Conservation (phyloP, 2,329 filamentous ascomycete genomes). For the Bipolaris sorokiniana region DNA sequence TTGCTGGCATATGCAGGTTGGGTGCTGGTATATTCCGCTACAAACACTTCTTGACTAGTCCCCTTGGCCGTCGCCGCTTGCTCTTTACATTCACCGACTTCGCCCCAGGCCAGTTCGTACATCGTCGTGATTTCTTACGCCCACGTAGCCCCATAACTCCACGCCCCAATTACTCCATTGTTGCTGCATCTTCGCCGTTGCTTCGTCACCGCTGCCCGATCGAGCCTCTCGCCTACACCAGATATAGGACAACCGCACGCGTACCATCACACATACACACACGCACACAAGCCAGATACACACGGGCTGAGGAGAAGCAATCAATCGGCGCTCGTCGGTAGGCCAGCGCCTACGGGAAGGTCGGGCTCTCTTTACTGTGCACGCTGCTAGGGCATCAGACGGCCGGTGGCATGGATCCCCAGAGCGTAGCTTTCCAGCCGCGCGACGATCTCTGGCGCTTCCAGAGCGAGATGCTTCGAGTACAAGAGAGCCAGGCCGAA, state of each 20-base stretch:
- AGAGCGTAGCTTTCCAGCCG: constrained; percentile 66
- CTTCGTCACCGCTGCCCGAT: background rate
- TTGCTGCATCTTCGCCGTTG: background rate
- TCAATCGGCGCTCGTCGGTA: constrained; percentile 16
- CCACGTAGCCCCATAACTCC: background rate
- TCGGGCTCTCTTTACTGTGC: constrained; percentile 31
- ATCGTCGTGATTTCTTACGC: background rate
- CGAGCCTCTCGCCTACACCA: constrained; percentile 2
- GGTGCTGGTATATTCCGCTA: constrained; percentile 9
- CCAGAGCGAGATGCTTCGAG: constrained; percentile 65
- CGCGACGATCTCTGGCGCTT: constrained; percentile 70
- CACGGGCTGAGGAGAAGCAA: constrained; percentile 16
- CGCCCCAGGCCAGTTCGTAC: background rate
- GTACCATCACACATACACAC: background rate
- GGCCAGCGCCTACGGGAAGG: constrained; percentile 21
- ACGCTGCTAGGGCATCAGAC: constrained; percentile 41
- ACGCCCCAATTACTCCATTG: background rate
- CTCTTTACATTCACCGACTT: background rate
- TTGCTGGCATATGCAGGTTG: constrained; percentile 6
- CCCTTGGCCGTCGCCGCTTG: constrained; percentile 1
- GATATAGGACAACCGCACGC: background rate
- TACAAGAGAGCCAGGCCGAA: constrained; percentile 66
- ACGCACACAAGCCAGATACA: background rate
- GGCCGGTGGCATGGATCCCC: constrained; percentile 63
- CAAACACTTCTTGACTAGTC: constrained; percentile 4